A percentile compares a stretch with the other conserved stretches of the same genome.
These are phyloP conservation scores for Piper longum DNA, from an alignment of 164 flowering plant species.

Conservation along the genomic window DNA sequence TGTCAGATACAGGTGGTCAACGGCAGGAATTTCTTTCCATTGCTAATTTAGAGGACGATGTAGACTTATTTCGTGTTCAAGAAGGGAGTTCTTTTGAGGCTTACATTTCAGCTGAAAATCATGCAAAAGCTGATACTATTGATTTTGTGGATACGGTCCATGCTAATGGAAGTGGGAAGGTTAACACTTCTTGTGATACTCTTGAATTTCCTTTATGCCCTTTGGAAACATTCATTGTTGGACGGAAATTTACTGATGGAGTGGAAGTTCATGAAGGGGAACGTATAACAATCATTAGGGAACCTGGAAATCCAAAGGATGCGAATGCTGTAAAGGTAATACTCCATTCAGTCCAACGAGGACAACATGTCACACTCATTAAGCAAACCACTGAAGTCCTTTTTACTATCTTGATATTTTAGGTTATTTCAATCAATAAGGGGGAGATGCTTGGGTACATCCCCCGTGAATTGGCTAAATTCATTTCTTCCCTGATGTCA, in stretches of 20 bases:
- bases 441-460: constrained; percentile 59
- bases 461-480: constrained; percentile 64
- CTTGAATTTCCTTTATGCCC: constrained; percentile 16
- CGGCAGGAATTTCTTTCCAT: background rate
- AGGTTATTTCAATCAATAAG: constrained; percentile 53
- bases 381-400: background rate
- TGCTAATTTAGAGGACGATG: no score
- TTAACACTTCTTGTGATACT: constrained; percentile 5
- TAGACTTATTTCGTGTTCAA: background rate
- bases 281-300: constrained; percentile 42
- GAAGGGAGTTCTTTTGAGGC: background rate
- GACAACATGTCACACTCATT: background rate
- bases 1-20: background rate
- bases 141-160: constrained; percentile 6
- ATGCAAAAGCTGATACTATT: constrained; percentile 3
- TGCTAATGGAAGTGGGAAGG: background rate
- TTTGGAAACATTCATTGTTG: constrained; percentile 71
- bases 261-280: constrained; percentile 37
- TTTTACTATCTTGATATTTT: constrained; percentile 11
- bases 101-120: constrained; percentile 11
- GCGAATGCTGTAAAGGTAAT: constrained; percentile 71
- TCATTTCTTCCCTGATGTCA: constrained; percentile 70
- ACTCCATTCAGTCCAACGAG: background rate
- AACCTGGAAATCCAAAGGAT: constrained; percentile 62
- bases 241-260: constrained; percentile 48